Evolutionary conservation across 805 yeast species (phyloP).

Genomic region (Ogataea allantospora): DNA sequence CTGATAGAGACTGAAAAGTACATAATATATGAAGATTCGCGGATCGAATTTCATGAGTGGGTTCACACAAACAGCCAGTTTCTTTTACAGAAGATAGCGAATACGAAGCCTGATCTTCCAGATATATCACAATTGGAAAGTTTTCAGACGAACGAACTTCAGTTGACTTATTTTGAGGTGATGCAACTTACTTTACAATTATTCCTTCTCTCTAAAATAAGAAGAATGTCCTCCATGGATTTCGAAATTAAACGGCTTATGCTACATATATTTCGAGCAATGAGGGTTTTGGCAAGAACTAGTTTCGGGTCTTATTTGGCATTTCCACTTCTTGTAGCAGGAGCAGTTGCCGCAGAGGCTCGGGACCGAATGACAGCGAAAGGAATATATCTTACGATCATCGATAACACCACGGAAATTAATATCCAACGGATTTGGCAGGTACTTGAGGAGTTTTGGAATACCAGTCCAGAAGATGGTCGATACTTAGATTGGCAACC

Average conservation of each 20-base stretch:
- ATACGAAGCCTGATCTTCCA: slow-evolving; percentile 17
- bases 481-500: slow-evolving; percentile 25
- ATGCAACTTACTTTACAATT: slow-evolving; percentile 21
- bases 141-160: slow-evolving; percentile 13
- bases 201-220: slow-evolving; percentile 21
- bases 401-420: slow-evolving; percentile 12
- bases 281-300: slow-evolving; percentile 15
- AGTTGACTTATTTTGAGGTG: slow-evolving; percentile 21
- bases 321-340: slow-evolving; percentile 25
- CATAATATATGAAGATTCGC: slow-evolving; percentile 16
- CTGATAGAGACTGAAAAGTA: slow-evolving; percentile 15
- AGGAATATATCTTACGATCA: slow-evolving; percentile 16
- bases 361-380: slow-evolving; percentile 25
- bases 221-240: slow-evolving; percentile 21
- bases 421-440: slow-evolving; percentile 22
- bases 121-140: slow-evolving; percentile 3
- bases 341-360: slow-evolving; percentile 27
- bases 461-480: slow-evolving; percentile 23
- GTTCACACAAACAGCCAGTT: slow-evolving; percentile 16
- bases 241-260: slow-evolving; percentile 24
- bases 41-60: slow-evolving; percentile 27
- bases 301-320: slow-evolving; percentile 17
- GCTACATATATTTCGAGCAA: slow-evolving; percentile 18
- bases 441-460: slow-evolving; percentile 27
- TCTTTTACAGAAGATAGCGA: slow-evolving; percentile 14